Evolutionary conservation across 306 rosid species (phyloP).

Genomic region (Pachyrhizus erosus): DNA sequence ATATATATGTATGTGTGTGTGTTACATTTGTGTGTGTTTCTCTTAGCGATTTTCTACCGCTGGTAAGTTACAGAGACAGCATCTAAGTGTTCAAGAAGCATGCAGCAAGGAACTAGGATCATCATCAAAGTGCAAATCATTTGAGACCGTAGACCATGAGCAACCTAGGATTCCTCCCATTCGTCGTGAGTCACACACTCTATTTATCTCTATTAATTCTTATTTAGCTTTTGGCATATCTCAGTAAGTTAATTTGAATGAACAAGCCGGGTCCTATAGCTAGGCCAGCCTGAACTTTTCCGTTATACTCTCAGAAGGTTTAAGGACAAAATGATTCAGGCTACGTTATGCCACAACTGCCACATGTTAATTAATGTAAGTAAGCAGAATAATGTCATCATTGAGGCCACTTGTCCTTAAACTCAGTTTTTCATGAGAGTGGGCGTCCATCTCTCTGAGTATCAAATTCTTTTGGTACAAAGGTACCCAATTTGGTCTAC

Average conservation of each 20-base stretch:
- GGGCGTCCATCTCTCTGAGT: slow-evolving; percentile 46
- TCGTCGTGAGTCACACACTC: slow-evolving; percentile 70
- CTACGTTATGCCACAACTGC: slow-evolving; percentile 40
- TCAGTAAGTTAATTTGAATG: background rate
- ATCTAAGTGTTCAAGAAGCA: slow-evolving; percentile 60
- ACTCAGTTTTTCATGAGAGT: slow-evolving; percentile 46
- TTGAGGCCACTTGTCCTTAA: slow-evolving; percentile 48
- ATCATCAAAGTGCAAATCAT: slow-evolving; percentile 69
- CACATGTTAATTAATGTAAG: slow-evolving; percentile 45
- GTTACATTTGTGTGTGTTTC: background rate
- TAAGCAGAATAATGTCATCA: slow-evolving; percentile 41
- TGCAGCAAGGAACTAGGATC: slow-evolving; percentile 69
- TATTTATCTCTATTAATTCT: background rate
- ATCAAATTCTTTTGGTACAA: slow-evolving; percentile 41
- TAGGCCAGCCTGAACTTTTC: slow-evolving; percentile 27
- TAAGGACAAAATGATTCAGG: slow-evolving; percentile 31
- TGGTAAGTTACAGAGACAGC: slow-evolving; percentile 58
- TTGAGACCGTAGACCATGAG: slow-evolving; percentile 64
- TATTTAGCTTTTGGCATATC: slow-evolving; percentile 2
- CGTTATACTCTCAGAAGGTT: slow-evolving; percentile 19
- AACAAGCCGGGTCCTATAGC: background rate
- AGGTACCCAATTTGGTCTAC: slow-evolving; percentile 47
- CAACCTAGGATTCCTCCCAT: slow-evolving; percentile 85
- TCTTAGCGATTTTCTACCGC: background rate
- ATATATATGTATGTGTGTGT: background rate